phyloP scores from a whole-genome alignment of 768 basidiomycete genomes.

The Amylocystis lapponica region DNA sequence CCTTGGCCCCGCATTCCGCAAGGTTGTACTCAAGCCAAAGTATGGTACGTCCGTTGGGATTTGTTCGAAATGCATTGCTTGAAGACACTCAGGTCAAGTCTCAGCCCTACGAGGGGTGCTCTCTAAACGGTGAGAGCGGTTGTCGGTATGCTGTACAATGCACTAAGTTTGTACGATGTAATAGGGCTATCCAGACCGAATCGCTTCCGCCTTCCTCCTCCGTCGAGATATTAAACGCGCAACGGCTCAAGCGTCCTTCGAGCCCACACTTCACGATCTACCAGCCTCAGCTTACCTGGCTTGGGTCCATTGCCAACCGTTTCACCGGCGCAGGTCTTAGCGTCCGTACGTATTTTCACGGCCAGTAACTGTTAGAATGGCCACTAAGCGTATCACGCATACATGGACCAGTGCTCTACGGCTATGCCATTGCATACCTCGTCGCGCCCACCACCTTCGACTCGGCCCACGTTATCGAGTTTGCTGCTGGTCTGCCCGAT shows the following conservation, averaged over 20 bases:
- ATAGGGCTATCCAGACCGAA: constrained; percentile 52
- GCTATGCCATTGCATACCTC: constrained; percentile 82
- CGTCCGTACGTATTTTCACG: constrained; percentile 47
- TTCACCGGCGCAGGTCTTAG: constrained; percentile 78
- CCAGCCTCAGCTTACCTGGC: constrained; percentile 90
- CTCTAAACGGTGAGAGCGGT: constrained; percentile 16
- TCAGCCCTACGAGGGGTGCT: constrained; percentile 16
- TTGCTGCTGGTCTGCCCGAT: constrained; percentile 66
- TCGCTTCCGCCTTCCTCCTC: constrained; percentile 56
- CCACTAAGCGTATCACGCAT: not conserved
- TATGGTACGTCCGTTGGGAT: constrained; percentile 18
- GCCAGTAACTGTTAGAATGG: too few species aligned
- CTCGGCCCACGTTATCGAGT: constrained; percentile 69
- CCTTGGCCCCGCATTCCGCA: constrained; percentile 51
- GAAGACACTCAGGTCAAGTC: constrained; percentile 14
- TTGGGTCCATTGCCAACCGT: constrained; percentile 82
- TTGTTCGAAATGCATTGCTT: too few species aligned
- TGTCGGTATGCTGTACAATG: not conserved
- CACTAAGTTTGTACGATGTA: constrained; percentile 16
- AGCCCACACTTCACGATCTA: constrained; percentile 98
- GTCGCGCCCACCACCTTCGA: constrained; percentile 76
- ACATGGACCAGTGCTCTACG: constrained; percentile 66
- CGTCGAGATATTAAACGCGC: constrained; percentile 71
- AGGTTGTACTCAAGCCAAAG: constrained; percentile 35
- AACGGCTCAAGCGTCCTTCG: constrained; percentile 83